A percentile compares a stretch with the other conserved stretches of the same genome.
Evolutionary conservation across 495 filamentous ascomycete species (phyloP).

Genomic region (Bathelium albidoporum): DNA sequence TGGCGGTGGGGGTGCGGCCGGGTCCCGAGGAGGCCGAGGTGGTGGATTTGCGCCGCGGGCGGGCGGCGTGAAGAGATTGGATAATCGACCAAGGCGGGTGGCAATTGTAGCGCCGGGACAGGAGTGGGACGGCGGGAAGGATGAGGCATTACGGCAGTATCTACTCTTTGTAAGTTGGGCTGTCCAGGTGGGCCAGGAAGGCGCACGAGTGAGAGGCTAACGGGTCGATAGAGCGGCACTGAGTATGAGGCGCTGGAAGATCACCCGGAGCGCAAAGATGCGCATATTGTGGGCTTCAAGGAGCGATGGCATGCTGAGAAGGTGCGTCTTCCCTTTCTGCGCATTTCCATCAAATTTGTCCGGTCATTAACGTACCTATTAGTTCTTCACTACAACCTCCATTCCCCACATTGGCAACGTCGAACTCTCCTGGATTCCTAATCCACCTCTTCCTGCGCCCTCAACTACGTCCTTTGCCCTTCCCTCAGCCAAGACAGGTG

Average conservation of each 20-base stretch:
- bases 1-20: conserved; percentile 23
- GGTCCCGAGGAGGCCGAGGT: conserved; percentile 48
- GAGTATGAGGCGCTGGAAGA: conserved; percentile 70
- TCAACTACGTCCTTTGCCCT: conserved; percentile 18
- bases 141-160: conserved; percentile 77
- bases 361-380: not conserved
- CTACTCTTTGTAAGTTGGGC: conserved; percentile 65
- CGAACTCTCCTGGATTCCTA: conserved; percentile 59
- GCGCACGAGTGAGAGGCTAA: not conserved
- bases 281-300: conserved; percentile 67
- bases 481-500: not conserved
- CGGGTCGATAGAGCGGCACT: conserved; percentile 53
- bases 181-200: not conserved
- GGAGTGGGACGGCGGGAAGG: conserved; percentile 44
- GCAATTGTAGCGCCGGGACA: conserved; percentile 50
- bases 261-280: conserved; percentile 46
- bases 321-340: conserved; percentile 14
- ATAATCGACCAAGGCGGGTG: conserved; percentile 76
- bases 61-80: conserved; percentile 63
- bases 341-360: not conserved
- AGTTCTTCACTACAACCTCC: conserved; percentile 56
- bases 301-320: conserved; percentile 85
- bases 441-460: conserved; percentile 30
- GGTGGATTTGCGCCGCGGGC: conserved; percentile 40
- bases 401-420: conserved; percentile 69